Base-by-base conservation (phyloP, 164 flowering plant genomes). In the Magnolia sinica region DNA sequence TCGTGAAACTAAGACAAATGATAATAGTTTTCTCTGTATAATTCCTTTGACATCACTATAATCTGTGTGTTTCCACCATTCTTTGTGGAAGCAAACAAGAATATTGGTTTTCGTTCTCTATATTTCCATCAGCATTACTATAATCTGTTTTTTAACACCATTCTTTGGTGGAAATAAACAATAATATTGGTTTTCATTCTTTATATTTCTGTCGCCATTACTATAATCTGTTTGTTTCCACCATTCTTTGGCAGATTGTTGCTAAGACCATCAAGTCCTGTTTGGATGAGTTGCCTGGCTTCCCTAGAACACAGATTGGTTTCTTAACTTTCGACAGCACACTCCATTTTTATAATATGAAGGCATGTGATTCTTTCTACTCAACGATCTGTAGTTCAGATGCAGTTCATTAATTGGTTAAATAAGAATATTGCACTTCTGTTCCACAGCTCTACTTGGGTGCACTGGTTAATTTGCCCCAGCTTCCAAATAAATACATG, bases 261-360 rank as follows among this genome's bases (percentile, higher is more conserved):
- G 96, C 98, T 52, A 85, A 94, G 81, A 96, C 99, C 76, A 91
- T 96, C 16, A 89, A 85, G 83, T 89, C 96, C 73, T 90, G 91
- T 80, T 81, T 96, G 89, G 95, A 94, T 87, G 86, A 84, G 71
- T 79, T 94, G 75, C 97, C 95, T 82, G 97, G 99, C 49, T 89
- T 27, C 77, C 91, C 99, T 50, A 85, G 99, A 81, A 96, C 99
- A 71, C 99, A 91, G 84, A 91, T 96, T 80, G 97, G 99, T 7
- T 94, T 96, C 83, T 86, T 94, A 81, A 96, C 99, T 73, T 96
- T 81, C 86, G 99, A 96, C 81, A 94, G 99, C 86, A 87, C 96
- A 0, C 83, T 96, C 67, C 98, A 96, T 82, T 94, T 94, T 81
- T 94, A 92, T 76, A 92, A 91, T 79, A 83, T 94, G 97, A 96